Base-by-base conservation (phyloP, 2,329 filamentous ascomycete genomes). In the Calonectria naviculata region DNA sequence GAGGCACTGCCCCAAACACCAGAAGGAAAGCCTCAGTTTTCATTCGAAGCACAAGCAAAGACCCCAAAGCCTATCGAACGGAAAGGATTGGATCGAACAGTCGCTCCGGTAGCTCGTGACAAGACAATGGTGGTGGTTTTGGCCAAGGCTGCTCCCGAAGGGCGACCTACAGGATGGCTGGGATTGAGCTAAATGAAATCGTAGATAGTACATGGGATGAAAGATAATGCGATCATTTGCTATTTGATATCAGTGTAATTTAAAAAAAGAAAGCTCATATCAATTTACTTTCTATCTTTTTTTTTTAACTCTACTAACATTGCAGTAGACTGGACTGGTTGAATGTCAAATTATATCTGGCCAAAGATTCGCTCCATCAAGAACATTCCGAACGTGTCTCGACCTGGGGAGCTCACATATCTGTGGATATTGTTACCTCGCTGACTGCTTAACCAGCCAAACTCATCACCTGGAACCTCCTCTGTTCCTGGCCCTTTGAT, bases 71-170 rank as follows among this genome's bases (percentile, higher is more conserved):
- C 63, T 4, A 41, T 67, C 2, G 52, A 70, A 9, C 46, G 62
- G 24, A 31, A 46, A 10, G 70, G 41, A 21, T 13, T 56, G 10
- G 70, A 70, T 8, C 17, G 13, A 24, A 70, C 63, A 15, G 5
- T 49, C 12, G 67, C 58, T 7, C 67, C 63, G 2, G 62, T 70
- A 5, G 56, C 67, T 42, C 67, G 67, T 41, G 67, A 70, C 29
- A 63, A 67, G 49, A 70, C 58, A 5, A 72, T 72, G 63, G 42
- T 26, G 38, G 67, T 70, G 5, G 19, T 72, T 17, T 21, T 72
- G 17, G 62, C 66, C 5, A 65, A 36, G 29, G 42, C 52, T 1
- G n/a, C 42, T 31, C 49, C 42, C 6, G 28, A 28, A 4, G 70
- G 61, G 6, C 38, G 61, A 12, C 70, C 66, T 4, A 56, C 66